Percentiles rank a stretch among this genome's conserved stretches.
phyloP scores from a whole-genome alignment of 179 eudicot species.

The Spergularia azorica region DNA sequence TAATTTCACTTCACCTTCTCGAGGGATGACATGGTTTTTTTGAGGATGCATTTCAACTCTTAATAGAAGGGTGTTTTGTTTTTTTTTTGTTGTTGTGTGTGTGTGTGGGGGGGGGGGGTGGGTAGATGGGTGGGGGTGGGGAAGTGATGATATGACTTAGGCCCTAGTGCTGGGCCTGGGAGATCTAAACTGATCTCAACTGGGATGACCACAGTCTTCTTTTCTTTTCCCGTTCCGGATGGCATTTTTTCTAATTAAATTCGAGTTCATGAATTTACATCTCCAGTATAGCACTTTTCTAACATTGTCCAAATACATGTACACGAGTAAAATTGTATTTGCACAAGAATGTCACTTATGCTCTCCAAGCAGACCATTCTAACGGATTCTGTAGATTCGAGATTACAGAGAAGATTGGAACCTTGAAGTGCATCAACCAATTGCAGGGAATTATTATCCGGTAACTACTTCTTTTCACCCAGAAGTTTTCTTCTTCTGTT shows the following conservation, averaged over 20 bases:
- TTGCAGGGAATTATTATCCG: constrained; percentile 97
- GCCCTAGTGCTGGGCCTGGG: no score
- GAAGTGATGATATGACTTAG: no score
- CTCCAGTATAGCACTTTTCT: no score
- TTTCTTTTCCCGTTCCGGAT: not conserved
- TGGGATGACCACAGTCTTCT: no score
- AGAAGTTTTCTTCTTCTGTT: not conserved
- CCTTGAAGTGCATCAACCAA: constrained; percentile 67
- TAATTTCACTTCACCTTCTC: not conserved
- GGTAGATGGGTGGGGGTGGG: no score
- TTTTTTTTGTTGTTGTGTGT: no score
- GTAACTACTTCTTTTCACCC: constrained; percentile 32
- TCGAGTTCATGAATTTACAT: not conserved
- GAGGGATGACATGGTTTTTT: not conserved
- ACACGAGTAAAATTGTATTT: no score
- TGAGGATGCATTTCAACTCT: not conserved
- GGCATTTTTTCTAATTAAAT: not conserved
- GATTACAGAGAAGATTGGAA: constrained; percentile 91
- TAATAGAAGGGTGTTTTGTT: no score
- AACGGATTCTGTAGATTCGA: constrained; percentile 55
- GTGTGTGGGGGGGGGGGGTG: no score
- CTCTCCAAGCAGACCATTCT: not conserved
- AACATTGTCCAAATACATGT: no score
- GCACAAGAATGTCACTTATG: not conserved
- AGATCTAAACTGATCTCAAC: no score